Evolutionary conservation across 768 basidiomycete species (phyloP).

Genomic region (Termitomyces sp.): DNA sequence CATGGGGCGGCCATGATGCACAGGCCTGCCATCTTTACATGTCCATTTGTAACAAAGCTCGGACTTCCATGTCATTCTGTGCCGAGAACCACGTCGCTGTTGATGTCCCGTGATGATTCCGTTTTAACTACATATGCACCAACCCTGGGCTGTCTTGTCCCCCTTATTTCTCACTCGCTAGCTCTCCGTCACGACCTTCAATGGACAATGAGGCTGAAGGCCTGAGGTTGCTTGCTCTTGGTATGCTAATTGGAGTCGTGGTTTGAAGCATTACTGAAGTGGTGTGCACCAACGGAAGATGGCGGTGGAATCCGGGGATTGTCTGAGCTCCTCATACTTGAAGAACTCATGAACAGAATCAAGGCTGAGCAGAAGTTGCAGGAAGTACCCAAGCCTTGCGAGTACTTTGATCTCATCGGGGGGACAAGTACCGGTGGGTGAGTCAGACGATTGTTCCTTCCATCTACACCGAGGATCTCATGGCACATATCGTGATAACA

Average conservation of each 20-base stretch:
- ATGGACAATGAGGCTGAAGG: neutral
- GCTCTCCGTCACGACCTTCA: too few relatives aligned
- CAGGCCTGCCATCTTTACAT: too few relatives aligned
- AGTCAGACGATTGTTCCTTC: too few relatives aligned
- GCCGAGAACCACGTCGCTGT: too few relatives aligned
- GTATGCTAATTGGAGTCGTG: neutral
- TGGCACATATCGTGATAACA: too few relatives aligned
- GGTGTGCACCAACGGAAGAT: neutral
- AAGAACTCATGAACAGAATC: slow-evolving; percentile 6
- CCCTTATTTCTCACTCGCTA: neutral
- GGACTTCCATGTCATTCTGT: too few relatives aligned
- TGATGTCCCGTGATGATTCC: too few relatives aligned
- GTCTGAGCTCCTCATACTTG: slow-evolving; percentile 4
- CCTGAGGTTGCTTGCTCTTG: neutral
- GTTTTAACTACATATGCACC: too few relatives aligned
- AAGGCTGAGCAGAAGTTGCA: neutral
- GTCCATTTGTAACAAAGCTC: too few relatives aligned
- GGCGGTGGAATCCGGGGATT: slow-evolving; percentile 6
- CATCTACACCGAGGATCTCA: too few relatives aligned
- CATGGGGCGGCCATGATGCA: too few relatives aligned
- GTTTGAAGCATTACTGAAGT: neutral
- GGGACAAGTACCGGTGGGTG: slow-evolving; percentile 21
- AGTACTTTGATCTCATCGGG: slow-evolving; percentile 20
- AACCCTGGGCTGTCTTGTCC: neutral
- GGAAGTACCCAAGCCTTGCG: slow-evolving; percentile 11